Evolutionary conservation across 2,329 filamentous ascomycete genomes (phyloP).

Genomic region (Talaromyces atroroseus): DNA sequence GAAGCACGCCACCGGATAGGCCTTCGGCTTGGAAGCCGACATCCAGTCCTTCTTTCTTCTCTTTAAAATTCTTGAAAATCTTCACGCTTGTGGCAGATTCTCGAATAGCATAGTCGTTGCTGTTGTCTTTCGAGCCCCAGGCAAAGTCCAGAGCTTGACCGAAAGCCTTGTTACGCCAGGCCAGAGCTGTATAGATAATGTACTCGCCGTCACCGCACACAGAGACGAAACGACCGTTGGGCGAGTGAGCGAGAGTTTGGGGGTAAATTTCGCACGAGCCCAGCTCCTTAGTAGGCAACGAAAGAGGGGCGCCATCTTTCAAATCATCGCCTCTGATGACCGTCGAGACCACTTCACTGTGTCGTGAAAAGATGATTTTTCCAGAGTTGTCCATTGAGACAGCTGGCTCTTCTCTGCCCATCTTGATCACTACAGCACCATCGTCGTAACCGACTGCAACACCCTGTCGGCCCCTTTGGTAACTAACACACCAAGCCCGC

Average conservation of each 20-base stretch:
- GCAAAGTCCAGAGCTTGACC: constrained; percentile 93
- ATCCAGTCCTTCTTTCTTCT: constrained; percentile 81
- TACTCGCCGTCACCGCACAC: constrained; percentile 96
- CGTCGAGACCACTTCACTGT: constrained; percentile 90
- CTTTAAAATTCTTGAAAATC: constrained; percentile 96
- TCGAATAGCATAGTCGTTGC: constrained; percentile 95
- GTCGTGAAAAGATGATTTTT: constrained; percentile 92
- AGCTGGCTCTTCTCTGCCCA: constrained; percentile 93
- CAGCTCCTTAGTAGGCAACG: constrained; percentile 85
- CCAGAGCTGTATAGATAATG: constrained; percentile 95
- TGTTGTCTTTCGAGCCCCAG: constrained; percentile 95
- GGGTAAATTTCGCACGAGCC: constrained; percentile 96
- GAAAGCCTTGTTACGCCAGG: constrained; percentile 96
- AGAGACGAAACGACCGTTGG: constrained; percentile 84
- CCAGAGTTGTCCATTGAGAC: constrained; percentile 96
- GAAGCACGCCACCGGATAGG: constrained; percentile 77
- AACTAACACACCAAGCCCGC: constrained; percentile 94
- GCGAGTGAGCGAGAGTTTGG: constrained; percentile 89
- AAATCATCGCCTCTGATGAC: constrained; percentile 89
- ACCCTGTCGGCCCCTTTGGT: constrained; percentile 89
- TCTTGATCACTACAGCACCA: constrained; percentile 94
- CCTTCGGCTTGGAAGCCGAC: constrained; percentile 94
- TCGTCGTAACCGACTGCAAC: constrained; percentile 96
- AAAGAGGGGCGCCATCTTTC: constrained; percentile 85
- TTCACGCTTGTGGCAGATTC: constrained; percentile 93